Evolutionary conservation across 768 basidiomycete species (phyloP).

Genomic region (Tremella fuciformis): DNA sequence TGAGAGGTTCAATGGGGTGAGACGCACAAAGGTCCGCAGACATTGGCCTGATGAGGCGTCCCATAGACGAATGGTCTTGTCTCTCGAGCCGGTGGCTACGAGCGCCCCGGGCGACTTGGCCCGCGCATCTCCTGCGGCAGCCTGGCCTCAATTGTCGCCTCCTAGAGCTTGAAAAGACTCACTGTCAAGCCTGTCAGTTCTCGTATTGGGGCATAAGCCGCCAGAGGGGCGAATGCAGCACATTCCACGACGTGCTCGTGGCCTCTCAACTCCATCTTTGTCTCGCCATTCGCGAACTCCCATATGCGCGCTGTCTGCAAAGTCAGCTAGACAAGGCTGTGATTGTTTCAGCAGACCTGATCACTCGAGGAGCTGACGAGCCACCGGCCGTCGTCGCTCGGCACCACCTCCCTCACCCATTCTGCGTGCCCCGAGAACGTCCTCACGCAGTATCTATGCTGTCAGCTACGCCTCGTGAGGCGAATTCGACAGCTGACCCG

Average conservation of each 20-base stretch:
- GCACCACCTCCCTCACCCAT: slow-evolving; percentile 68
- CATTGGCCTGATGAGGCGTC: slow-evolving; percentile 78
- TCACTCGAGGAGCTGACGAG: slow-evolving; percentile 81
- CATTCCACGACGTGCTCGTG: slow-evolving; percentile 84
- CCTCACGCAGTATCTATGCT: slow-evolving; percentile 65
- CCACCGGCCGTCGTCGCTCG: slow-evolving; percentile 64
- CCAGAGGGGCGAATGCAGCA: slow-evolving; percentile 72
- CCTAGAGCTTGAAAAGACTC: slow-evolving; percentile 30
- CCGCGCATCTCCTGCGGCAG: slow-evolving; percentile 56
- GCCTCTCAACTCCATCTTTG: slow-evolving; percentile 77
- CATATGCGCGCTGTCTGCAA: slow-evolving; percentile 71
- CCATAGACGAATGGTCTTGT: slow-evolving; percentile 91
- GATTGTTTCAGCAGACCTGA: slow-evolving; percentile 58
- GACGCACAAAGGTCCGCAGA: slow-evolving; percentile 67
- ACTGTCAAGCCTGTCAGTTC: slow-evolving; percentile 73
- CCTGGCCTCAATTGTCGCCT: neutral
- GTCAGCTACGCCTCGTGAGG: slow-evolving; percentile 11
- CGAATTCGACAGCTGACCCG: slow-evolving; percentile 59
- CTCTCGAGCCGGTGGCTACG: slow-evolving; percentile 77
- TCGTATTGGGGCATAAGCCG: slow-evolving; percentile 71
- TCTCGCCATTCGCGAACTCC: slow-evolving; percentile 70
- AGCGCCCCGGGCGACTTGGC: slow-evolving; percentile 57
- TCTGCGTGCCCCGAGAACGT: slow-evolving; percentile 75
- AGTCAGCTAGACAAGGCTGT: neutral
- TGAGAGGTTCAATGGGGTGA: slow-evolving; percentile 37